phyloP scores from a whole-genome alignment of 352 stramenopile genomes.

The Phytophthora lateralis region DNA sequence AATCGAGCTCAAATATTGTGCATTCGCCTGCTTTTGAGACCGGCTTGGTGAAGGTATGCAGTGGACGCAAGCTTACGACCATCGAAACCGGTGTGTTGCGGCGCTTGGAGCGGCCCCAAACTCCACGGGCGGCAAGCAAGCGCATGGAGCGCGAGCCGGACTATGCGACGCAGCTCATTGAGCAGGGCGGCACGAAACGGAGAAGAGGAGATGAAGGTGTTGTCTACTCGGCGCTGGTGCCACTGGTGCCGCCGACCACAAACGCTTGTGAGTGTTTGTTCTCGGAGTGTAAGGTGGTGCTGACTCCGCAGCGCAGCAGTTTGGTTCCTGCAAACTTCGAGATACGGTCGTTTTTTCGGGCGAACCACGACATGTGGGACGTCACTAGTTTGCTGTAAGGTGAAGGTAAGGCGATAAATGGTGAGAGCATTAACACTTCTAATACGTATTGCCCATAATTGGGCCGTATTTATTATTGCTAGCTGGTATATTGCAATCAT shows the following conservation, averaged over 20 bases:
- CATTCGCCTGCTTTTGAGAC: constrained; percentile 8
- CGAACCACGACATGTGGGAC: not conserved
- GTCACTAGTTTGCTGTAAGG: too few species aligned
- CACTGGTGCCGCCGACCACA: not conserved
- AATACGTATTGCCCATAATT: too few species aligned
- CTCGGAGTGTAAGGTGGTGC: not conserved
- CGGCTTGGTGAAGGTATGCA: constrained; percentile 1
- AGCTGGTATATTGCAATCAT: too few species aligned
- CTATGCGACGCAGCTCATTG: constrained; percentile 1
- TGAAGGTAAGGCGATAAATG: too few species aligned
- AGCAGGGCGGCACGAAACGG: not conserved
- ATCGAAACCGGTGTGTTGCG: not conserved
- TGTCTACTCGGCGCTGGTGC: not conserved
- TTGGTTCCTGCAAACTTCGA: not conserved
- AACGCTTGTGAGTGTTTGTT: constrained; percentile 9
- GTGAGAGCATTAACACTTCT: too few species aligned
- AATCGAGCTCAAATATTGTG: constrained; percentile 8
- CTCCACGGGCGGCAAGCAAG: not conserved
- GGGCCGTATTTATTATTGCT: too few species aligned
- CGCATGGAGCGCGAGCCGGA: not conserved
- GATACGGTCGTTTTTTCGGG: not conserved
- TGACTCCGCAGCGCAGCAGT: not conserved
- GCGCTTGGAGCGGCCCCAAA: not conserved
- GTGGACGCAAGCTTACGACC: not conserved
- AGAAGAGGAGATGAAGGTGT: not conserved